Evolutionary conservation across 129 eudicot species (phyloP).

Genomic region (Flaveria linearis): DNA sequence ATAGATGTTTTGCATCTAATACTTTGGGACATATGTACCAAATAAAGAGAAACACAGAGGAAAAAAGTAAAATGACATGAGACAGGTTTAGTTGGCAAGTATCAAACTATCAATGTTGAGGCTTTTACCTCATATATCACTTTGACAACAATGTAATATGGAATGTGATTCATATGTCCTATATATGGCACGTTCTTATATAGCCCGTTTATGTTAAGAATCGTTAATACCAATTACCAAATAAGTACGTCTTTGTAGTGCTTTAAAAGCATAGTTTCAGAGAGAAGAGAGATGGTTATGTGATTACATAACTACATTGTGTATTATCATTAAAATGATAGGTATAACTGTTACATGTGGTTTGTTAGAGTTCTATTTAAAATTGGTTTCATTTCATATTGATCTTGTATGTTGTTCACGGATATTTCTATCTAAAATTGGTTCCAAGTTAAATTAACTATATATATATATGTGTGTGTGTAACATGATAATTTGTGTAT

Average conservation of each 20-base stretch:
- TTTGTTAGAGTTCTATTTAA: not conserved
- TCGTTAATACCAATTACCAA: not conserved
- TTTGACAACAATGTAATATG: not conserved
- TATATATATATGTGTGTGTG: not conserved
- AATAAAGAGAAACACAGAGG: not conserved
- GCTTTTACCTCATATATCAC: not conserved
- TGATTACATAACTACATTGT: not conserved
- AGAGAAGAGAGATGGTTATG: not conserved
- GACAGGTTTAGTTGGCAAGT: not conserved
- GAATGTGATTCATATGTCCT: not conserved
- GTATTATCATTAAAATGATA: too few relatives aligned
- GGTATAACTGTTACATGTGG: too few relatives aligned
- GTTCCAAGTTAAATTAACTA: too few relatives aligned
- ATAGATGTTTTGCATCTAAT: slow-evolving; percentile 1
- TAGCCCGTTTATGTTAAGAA: not conserved
- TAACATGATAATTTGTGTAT: not conserved
- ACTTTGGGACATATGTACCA: not conserved
- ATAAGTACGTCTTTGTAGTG: not conserved
- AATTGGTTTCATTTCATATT: not conserved
- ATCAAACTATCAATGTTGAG: not conserved
- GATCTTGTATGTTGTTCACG: too few relatives aligned
- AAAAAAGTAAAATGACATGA: not conserved
- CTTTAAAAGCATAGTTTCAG: not conserved
- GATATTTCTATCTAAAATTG: too few relatives aligned
- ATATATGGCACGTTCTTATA: not conserved